Percentiles rank a stretch among this genome's conserved stretches.
phyloP scores from a whole-genome alignment of 805 yeast species.

The Candida coquimbonensis region DNA sequence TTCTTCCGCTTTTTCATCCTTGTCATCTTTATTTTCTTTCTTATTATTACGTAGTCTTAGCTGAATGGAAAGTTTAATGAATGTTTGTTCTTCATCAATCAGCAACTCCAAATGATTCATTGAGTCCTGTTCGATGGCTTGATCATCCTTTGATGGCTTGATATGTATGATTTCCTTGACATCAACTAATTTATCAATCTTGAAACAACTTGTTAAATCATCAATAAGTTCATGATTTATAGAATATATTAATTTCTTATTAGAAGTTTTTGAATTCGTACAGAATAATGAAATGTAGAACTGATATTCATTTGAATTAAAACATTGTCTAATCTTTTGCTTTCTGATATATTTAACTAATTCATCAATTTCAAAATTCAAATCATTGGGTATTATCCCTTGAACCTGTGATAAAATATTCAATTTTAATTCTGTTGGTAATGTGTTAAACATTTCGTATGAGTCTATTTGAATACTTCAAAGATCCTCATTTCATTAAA shows the following conservation, averaged over 20 bases:
- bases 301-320: not conserved
- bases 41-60: not conserved
- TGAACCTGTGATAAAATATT: conserved; percentile 10
- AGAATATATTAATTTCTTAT: conserved; percentile 5
- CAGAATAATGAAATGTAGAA: conserved; percentile 6
- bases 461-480: too few species aligned
- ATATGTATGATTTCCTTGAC: conserved; percentile 5
- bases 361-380: not conserved
- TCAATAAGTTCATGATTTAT: not conserved
- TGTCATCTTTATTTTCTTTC: too few species aligned
- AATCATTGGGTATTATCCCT: not conserved
- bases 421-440: conserved; percentile 13
- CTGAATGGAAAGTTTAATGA: conserved; percentile 6
- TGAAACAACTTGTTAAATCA: not conserved
- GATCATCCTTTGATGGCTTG: not conserved
- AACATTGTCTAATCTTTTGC: not conserved
- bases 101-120: conserved; percentile 11
- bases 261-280: conserved; percentile 4
- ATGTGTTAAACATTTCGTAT: not conserved
- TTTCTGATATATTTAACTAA: not conserved
- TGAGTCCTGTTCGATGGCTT: not conserved
- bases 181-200: conserved; percentile 1
- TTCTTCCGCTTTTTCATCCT: not conserved
- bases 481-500: too few species aligned
- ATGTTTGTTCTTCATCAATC: conserved; percentile 12